Conservation (phyloP, 1,139 yeast species). For the Candida neerlandica region DNA sequence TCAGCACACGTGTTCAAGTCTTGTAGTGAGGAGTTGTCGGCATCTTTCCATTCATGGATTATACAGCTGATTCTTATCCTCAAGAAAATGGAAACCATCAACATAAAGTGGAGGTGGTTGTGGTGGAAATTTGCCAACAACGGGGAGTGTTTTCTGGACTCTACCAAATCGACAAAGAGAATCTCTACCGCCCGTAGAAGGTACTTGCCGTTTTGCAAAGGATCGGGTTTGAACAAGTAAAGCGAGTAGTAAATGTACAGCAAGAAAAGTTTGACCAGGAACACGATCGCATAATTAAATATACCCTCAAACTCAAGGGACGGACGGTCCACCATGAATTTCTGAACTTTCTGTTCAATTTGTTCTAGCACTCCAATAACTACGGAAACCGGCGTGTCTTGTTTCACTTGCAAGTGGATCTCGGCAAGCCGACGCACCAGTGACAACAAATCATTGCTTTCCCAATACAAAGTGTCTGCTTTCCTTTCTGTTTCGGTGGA, state of each 20-base stretch:
- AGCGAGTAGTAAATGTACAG: slow-evolving; percentile 21
- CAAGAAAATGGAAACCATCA: slow-evolving; percentile 8
- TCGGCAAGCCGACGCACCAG: slow-evolving; percentile 10
- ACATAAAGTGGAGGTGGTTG: slow-evolving; percentile 16
- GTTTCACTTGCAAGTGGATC: background rate
- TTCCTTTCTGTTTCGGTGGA: slow-evolving; percentile 23
- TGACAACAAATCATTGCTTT: slow-evolving; percentile 12
- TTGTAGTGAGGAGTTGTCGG: background rate
- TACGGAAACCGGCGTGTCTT: background rate
- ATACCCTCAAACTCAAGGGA: slow-evolving; percentile 6
- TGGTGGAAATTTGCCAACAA: slow-evolving; percentile 16
- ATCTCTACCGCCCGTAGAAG: slow-evolving; percentile 24
- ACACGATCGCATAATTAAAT: slow-evolving; percentile 8
- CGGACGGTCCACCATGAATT: too few relatives aligned
- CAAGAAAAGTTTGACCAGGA: slow-evolving; percentile 19
- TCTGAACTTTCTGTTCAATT: background rate
- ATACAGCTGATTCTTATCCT: slow-evolving; percentile 12
- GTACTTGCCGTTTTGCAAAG: slow-evolving; percentile 27
- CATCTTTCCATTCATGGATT: background rate
- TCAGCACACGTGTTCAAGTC: background rate
- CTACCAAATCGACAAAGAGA: slow-evolving; percentile 23
- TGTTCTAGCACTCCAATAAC: background rate
- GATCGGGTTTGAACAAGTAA: slow-evolving; percentile 23
- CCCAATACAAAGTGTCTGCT: slow-evolving; percentile 18
- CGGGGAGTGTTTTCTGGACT: slow-evolving; percentile 17